phyloP scores from a whole-genome alignment of 305 asterid genomes.

The Plantago lanceolata region DNA sequence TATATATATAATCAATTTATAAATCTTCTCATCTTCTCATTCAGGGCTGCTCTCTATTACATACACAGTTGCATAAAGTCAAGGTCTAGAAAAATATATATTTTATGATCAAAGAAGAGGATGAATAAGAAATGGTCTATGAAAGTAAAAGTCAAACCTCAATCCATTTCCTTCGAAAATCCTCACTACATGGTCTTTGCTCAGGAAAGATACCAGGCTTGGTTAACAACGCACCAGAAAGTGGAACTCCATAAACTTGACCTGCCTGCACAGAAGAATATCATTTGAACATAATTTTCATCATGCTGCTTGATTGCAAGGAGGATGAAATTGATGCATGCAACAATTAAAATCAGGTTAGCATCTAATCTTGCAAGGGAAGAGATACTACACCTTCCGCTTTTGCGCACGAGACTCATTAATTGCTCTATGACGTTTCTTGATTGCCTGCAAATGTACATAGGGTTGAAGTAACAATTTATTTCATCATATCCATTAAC shows the following conservation, averaged over 20 bases:
- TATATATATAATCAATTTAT: no score
- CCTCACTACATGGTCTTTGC: slow-evolving; percentile 83
- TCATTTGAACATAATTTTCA: slow-evolving; percentile 18
- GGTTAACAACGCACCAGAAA: slow-evolving; percentile 67
- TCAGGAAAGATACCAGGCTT: slow-evolving; percentile 79
- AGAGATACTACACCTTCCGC: slow-evolving; percentile 61
- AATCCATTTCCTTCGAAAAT: slow-evolving; percentile 87
- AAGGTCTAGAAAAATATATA: not conserved
- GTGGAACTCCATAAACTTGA: slow-evolving; percentile 95
- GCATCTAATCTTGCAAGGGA: slow-evolving; percentile 24
- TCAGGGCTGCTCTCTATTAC: no score
- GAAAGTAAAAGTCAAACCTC: slow-evolving; percentile 50
- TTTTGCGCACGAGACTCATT: slow-evolving; percentile 93
- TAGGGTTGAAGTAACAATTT: slow-evolving; percentile 22
- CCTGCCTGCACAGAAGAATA: slow-evolving; percentile 67
- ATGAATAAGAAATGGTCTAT: slow-evolving; percentile 13
- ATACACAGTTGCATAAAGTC: no score
- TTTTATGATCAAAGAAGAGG: slow-evolving; percentile 15
- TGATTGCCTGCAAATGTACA: slow-evolving; percentile 62
- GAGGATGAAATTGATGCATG: slow-evolving; percentile 17
- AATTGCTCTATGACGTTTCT: slow-evolving; percentile 87
- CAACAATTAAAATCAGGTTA: slow-evolving; percentile 20
- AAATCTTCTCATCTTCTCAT: no score
- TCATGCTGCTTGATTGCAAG: slow-evolving; percentile 17
- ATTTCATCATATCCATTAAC: slow-evolving; percentile 13